These are phyloP conservation scores for Corylus americana DNA, from an alignment of 306 rosid genomes.

Conservation along the genomic window DNA sequence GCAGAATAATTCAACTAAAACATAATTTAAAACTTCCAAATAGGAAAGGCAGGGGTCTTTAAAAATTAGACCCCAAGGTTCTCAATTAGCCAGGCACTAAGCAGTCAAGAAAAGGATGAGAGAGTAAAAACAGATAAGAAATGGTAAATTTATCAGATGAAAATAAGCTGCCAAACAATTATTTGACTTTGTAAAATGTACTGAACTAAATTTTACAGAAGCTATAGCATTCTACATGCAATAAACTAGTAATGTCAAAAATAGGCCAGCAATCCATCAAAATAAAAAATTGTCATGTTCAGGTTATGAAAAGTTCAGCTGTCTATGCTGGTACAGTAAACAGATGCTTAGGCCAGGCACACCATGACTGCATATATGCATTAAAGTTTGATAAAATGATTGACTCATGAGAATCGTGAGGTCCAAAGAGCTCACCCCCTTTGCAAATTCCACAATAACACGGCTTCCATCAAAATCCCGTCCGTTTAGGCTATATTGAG, in stretches of 20 bases:
- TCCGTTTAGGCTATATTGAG: constrained; percentile 73
- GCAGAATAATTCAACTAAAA: background rate
- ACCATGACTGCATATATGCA: background rate
- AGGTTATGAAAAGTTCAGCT: background rate
- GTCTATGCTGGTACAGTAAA: background rate
- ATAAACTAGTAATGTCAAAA: background rate
- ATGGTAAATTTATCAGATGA: background rate
- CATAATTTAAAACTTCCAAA: background rate
- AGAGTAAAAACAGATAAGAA: background rate
- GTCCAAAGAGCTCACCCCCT: constrained; percentile 52
- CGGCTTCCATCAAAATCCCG: constrained; percentile 79
- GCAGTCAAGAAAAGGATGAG: background rate
- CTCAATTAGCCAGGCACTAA: background rate
- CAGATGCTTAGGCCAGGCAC: background rate
- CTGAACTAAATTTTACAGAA: background rate
- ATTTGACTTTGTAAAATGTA: background rate
- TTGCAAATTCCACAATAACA: constrained; percentile 71
- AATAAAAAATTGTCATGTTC: background rate
- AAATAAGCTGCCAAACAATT: background rate
- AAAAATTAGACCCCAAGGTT: background rate
- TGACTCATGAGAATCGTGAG: background rate
- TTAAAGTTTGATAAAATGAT: background rate
- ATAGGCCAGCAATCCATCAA: background rate
- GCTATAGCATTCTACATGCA: background rate
- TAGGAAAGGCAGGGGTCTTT: background rate